Evolutionary conservation across 2,329 filamentous ascomycete genomes (phyloP).

Genomic region (Pseudohalonectria lignicola): DNA sequence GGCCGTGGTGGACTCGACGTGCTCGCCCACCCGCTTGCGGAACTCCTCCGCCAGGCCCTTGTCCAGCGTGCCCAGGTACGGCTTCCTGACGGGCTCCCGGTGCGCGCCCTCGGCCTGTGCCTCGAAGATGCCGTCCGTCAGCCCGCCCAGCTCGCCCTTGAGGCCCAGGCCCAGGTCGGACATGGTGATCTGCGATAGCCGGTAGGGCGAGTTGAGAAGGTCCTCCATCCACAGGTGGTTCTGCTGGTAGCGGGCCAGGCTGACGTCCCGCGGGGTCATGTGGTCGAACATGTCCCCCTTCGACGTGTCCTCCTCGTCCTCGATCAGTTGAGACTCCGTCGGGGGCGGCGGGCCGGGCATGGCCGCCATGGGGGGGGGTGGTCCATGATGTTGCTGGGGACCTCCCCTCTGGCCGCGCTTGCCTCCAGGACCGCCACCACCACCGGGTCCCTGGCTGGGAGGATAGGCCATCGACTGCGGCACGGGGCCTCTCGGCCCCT

Average conservation of each 20-base stretch:
- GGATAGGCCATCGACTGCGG: conserved; percentile 55
- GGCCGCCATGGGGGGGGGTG: neutral
- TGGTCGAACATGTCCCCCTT: conserved; percentile 84
- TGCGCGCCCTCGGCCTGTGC: conserved; percentile 39
- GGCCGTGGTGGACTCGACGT: conserved; percentile 60
- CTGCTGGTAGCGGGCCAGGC: conserved; percentile 75
- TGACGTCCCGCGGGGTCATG: conserved; percentile 81
- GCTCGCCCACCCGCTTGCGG: conserved; percentile 62
- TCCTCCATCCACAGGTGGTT: conserved; percentile 99
- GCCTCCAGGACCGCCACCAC: conserved; percentile 35
- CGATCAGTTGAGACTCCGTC: neutral
- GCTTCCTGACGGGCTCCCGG: conserved; percentile 38
- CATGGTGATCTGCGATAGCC: conserved; percentile 73
- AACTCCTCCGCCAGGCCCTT: conserved; percentile 75
- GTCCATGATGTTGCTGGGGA: conserved; percentile 5
- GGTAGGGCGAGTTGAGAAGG: conserved; percentile 81
- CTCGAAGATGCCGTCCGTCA: conserved; percentile 82
- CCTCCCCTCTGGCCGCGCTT: conserved; percentile 28
- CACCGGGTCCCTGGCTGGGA: conserved; percentile 35
- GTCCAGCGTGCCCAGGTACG: conserved; percentile 58
- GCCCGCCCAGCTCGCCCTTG: conserved; percentile 66
- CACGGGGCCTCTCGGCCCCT: conserved; percentile 35
- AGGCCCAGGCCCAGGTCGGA: conserved; percentile 79
- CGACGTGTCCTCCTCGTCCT: conserved; percentile 78
- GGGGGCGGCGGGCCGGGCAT: conserved; percentile 5